phyloP scores from a whole-genome alignment of 2,329 filamentous ascomycete species.

The Diplodia sapinea region DNA sequence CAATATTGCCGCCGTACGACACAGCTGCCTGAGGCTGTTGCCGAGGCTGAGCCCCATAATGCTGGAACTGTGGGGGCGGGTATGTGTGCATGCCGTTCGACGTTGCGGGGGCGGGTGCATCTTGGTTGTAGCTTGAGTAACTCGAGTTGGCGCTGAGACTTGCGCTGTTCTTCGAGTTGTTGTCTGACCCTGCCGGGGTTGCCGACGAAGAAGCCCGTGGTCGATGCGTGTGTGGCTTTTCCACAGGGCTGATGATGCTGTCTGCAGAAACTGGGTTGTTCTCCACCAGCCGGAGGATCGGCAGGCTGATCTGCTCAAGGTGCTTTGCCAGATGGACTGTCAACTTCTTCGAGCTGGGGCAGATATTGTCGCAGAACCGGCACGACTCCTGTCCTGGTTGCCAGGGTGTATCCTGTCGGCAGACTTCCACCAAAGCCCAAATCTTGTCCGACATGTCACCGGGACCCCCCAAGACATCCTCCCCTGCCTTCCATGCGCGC shows the following conservation, averaged over 20 bases:
- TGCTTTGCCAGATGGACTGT: slow-evolving; percentile 93
- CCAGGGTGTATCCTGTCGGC: slow-evolving; percentile 71
- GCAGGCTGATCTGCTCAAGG: slow-evolving; percentile 89
- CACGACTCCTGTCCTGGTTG: slow-evolving; percentile 78
- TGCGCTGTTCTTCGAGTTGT: slow-evolving; percentile 36
- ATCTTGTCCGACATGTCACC: slow-evolving; percentile 60
- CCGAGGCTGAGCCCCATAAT: slow-evolving; percentile 4
- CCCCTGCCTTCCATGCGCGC: neutral
- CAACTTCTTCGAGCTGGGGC: slow-evolving; percentile 88
- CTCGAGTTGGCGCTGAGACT: slow-evolving; percentile 17
- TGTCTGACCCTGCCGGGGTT: neutral
- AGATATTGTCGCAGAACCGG: slow-evolving; percentile 82
- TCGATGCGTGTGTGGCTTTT: slow-evolving; percentile 35
- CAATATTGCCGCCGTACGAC: slow-evolving; percentile 36
- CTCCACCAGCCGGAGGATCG: slow-evolving; percentile 64
- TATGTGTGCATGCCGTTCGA: slow-evolving; percentile 47
- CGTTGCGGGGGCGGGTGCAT: neutral
- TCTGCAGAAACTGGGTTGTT: slow-evolving; percentile 47
- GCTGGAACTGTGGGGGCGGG: slow-evolving; percentile 43
- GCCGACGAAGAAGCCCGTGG: slow-evolving; percentile 19
- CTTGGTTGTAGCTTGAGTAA: slow-evolving; percentile 17
- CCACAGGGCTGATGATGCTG: slow-evolving; percentile 47
- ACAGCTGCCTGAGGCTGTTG: slow-evolving; percentile 18
- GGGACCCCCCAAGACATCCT: neutral
- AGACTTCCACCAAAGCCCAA: slow-evolving; percentile 78